Evolutionary conservation across 2,329 filamentous ascomycete genomes (phyloP).

Genomic region (Trichoderma cornu-damae): DNA sequence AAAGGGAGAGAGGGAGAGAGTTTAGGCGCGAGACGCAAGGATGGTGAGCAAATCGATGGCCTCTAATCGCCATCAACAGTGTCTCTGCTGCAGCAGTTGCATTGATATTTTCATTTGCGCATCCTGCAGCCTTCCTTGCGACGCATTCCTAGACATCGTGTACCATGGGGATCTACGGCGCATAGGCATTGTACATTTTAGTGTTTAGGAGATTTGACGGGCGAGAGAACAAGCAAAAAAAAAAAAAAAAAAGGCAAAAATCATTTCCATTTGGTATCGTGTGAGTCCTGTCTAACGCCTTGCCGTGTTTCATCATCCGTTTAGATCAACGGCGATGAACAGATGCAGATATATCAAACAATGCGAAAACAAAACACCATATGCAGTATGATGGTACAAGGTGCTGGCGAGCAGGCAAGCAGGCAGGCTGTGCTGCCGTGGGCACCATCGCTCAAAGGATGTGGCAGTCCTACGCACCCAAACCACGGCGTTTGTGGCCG

Average conservation of each 20-base stretch:
- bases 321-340: conserved; percentile 9
- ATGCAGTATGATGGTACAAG: conserved; percentile 3
- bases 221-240: neutral
- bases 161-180: conserved; percentile 29
- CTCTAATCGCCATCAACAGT: neutral
- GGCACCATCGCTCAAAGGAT: neutral
- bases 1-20: neutral
- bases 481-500: conserved; percentile 45
- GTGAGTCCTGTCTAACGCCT: conserved; percentile 28
- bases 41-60: neutral
- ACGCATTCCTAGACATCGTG: neutral
- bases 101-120: conserved; percentile 3
- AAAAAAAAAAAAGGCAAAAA: conserved; percentile 5
- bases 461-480: conserved; percentile 41
- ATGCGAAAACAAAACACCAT: conserved; percentile 12
- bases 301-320: conserved; percentile 22
- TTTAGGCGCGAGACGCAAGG: neutral
- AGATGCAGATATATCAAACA: conserved; percentile 7
- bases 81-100: neutral
- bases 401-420: neutral
- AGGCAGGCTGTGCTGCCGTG: neutral
- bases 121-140: neutral
- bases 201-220: neutral
- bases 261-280: conserved; percentile 21
- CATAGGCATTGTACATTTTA: conserved; percentile 24